These are phyloP conservation scores for Colletotrichum tabaci DNA, from an alignment of 2,329 filamentous ascomycete species.

Conservation along the genomic window DNA sequence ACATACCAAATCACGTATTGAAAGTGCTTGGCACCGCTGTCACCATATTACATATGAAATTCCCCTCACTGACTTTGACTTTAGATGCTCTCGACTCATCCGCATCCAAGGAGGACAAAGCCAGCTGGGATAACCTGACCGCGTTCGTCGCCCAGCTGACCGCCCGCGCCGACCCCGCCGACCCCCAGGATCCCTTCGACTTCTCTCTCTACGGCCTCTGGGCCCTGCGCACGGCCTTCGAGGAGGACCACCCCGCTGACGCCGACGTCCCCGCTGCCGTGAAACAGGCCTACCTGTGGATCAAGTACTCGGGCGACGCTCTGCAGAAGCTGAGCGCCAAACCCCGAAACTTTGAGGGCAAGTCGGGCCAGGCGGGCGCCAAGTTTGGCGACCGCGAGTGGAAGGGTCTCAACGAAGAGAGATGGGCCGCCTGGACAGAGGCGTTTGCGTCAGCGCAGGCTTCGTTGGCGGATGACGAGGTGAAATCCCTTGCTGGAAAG, in stretches of 20 bases:
- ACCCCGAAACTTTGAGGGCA: constrained; percentile 36
- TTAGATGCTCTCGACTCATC: constrained; percentile 43
- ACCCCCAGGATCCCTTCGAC: constrained; percentile 43
- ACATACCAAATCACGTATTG: too few relatives aligned
- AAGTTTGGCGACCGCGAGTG: constrained; percentile 45
- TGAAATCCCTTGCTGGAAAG: constrained; percentile 1
- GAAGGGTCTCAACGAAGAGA: constrained; percentile 48
- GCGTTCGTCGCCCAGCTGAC: constrained; percentile 49
- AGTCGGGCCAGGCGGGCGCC: constrained; percentile 40
- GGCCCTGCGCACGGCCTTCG: constrained; percentile 48
- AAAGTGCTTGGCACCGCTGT: background rate
- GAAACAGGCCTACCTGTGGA: constrained; percentile 46
- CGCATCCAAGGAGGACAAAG: constrained; percentile 33
- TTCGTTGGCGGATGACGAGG: constrained; percentile 7
- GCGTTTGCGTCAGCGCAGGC: constrained; percentile 36
- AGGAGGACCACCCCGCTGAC: constrained; percentile 39
- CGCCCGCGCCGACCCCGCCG: constrained; percentile 25
- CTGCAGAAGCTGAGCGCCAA: constrained; percentile 42
- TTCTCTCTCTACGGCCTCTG: constrained; percentile 49
- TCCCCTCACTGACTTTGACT: background rate
- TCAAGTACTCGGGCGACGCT: constrained; percentile 41
- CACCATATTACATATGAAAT: background rate
- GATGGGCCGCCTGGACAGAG: constrained; percentile 47
- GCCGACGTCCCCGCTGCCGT: constrained; percentile 34
- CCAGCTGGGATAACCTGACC: constrained; percentile 43